phyloP scores from a whole-genome alignment of 83 land plant species.

The Picea engelmannii region DNA sequence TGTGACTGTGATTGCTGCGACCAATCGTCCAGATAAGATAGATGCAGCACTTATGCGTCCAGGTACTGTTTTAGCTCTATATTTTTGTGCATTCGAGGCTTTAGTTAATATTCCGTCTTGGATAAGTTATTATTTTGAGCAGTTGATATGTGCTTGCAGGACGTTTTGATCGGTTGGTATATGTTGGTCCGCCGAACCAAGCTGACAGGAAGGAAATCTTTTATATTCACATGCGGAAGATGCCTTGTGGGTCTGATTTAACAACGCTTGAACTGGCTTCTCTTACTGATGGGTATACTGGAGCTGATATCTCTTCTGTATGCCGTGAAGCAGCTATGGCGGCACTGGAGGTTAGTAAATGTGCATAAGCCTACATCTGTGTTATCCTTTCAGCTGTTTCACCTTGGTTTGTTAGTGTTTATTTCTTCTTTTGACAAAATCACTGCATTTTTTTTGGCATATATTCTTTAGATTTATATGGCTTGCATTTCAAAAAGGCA shows the following conservation, averaged over 20 bases:
- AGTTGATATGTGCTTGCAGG: slow-evolving; percentile 45
- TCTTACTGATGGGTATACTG: slow-evolving; percentile 85
- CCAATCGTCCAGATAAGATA: slow-evolving; percentile 96
- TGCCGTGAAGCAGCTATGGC: slow-evolving; percentile 85
- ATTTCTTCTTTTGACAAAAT: not conserved
- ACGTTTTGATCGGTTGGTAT: slow-evolving; percentile 93
- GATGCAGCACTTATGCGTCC: slow-evolving; percentile 95
- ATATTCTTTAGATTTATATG: not conserved
- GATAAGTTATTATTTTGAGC: not conserved
- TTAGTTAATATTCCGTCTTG: not conserved
- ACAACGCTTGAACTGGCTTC: slow-evolving; percentile 46
- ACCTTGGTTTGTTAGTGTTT: not conserved
- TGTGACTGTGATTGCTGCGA: slow-evolving; percentile 96
- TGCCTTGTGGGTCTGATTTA: slow-evolving; percentile 71
- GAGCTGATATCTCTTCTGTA: slow-evolving; percentile 90
- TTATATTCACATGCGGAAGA: slow-evolving; percentile 72
- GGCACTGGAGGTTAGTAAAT: slow-evolving; percentile 77
- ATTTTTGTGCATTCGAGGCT: not conserved
- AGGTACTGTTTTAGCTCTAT: slow-evolving; percentile 44
- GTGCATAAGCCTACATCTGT: not conserved
- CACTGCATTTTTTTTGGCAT: not conserved
- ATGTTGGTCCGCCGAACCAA: slow-evolving; percentile 92
- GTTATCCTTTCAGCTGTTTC: not conserved
- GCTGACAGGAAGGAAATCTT: slow-evolving; percentile 86
- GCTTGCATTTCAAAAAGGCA: not conserved